These are phyloP conservation scores for Ceratobasidium sp. DNA, from an alignment of 1,284 basidiomycete species.

Conservation along the genomic window DNA sequence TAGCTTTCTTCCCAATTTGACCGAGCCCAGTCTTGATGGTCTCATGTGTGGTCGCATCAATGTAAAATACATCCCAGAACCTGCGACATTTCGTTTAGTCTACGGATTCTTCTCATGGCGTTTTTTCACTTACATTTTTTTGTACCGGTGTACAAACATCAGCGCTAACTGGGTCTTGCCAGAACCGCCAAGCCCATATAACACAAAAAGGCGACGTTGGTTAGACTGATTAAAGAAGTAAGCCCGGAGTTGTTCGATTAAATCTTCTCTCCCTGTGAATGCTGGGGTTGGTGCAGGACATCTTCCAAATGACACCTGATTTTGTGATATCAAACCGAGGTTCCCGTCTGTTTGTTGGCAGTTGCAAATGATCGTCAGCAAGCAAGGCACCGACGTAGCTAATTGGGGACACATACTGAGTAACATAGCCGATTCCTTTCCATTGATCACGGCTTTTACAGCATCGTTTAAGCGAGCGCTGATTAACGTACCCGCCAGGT, in stretches of 20 bases:
- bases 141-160: not conserved
- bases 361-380: not conserved
- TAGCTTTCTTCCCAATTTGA: not conserved
- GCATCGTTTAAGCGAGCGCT: not conserved
- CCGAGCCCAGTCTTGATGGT: not conserved
- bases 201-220: conserved; percentile 12
- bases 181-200: conserved; percentile 26
- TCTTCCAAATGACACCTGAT: not conserved
- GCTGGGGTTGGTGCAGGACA: not conserved
- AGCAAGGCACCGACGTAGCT: not conserved
- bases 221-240: not conserved
- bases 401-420: not conserved
- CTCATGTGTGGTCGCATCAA: conserved; percentile 24
- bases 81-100: not conserved
- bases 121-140: not conserved
- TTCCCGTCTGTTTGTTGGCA: not conserved
- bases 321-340: not conserved
- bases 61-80: conserved; percentile 2
- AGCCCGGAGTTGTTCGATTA: not conserved
- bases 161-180: conserved; percentile 33
- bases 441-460: not conserved
- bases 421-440: not conserved
- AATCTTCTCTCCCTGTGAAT: not conserved
- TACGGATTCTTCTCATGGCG: not conserved
- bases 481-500: not conserved